Evolutionary conservation across 23 red algal species (phyloP).

Genomic region (Gracilaria domingensis): DNA sequence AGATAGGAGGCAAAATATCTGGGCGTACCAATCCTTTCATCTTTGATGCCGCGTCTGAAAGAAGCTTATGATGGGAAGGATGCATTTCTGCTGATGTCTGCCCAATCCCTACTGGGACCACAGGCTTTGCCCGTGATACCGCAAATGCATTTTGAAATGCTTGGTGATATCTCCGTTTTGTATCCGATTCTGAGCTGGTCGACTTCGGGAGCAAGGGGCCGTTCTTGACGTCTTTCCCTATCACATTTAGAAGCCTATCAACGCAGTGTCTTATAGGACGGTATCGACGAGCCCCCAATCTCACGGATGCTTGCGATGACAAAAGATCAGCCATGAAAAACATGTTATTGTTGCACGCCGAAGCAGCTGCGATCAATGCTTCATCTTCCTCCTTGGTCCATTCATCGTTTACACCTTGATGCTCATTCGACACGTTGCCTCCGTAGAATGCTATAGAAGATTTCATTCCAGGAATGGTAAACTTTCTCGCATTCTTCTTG

Average conservation of each 20-base stretch:
- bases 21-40: conserved; percentile 20
- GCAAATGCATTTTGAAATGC: conserved; percentile 9
- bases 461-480: conserved; percentile 30
- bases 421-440: conserved; percentile 20
- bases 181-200: neutral
- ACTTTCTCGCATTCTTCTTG: conserved; percentile 35
- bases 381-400: conserved; percentile 72
- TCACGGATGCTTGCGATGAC: conserved; percentile 26
- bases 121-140: conserved; percentile 2
- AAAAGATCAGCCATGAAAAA: conserved; percentile 59
- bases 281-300: conserved; percentile 45
- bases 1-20: conserved; percentile 7
- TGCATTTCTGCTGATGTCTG: neutral
- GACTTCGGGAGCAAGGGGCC: conserved; percentile 35
- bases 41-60: conserved; percentile 34
- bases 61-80: conserved; percentile 44
- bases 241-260: conserved; percentile 32
- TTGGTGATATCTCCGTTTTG: neutral
- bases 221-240: conserved; percentile 39
- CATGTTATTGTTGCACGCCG: conserved; percentile 56
- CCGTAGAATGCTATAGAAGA: conserved; percentile 23
- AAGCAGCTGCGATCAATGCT: conserved; percentile 25
- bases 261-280: conserved; percentile 23
- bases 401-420: conserved; percentile 45
- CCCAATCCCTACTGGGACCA: neutral